Evolutionary conservation across 2,329 filamentous ascomycete genomes (phyloP), one percentile per base, ranked within the genome.

Genomic region (Rhinocladiella mackenziei): DNA sequence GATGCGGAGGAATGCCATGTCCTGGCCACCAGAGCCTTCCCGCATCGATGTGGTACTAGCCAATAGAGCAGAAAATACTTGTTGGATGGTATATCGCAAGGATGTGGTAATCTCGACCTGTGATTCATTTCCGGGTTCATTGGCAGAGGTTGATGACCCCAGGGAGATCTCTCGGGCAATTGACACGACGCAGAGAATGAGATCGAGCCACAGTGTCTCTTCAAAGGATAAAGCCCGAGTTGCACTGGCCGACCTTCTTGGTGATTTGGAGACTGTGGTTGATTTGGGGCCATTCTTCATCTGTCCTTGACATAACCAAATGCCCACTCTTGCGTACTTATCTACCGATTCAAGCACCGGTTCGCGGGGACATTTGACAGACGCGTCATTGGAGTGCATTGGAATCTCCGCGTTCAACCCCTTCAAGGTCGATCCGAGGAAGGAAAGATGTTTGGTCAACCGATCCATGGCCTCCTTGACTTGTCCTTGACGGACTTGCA

Each of bases 281-380:
- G 65, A 40, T 55, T 65, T 57, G 51, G 65, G 56, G 56, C 66
- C 55, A 54, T 60, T 44, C 54, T 60, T 31, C 58, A 84, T 86
- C 61, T 95, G 88, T 1, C 84, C 81, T 65, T 94, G 87, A 57
- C 92, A 97, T 9, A 98, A 72, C 92, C 92, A 98, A 38, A 94
- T 91, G 10, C 94, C 92, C 1, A 98, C 87, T 53, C 89, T 83
- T 1, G 84, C 81, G 65, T 95, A 97, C 62, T 94, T 96, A 50
- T 94, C 83, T 13, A 98, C 69, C 1, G 84, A 81, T 45, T 80
- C 77, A 3, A 95, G 73, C 1, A 95, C 73, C 44, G 89, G 84
- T 43, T 84, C 78, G 0, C 84, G 79, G 0, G 84, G 78, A 51
- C 83, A 78, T 47, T 81, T 77, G 2, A 82, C 74, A 35, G 74